These are phyloP conservation scores for Fraxinus excelsior DNA, from an alignment of 257 asterid species.

Conservation along the genomic window DNA sequence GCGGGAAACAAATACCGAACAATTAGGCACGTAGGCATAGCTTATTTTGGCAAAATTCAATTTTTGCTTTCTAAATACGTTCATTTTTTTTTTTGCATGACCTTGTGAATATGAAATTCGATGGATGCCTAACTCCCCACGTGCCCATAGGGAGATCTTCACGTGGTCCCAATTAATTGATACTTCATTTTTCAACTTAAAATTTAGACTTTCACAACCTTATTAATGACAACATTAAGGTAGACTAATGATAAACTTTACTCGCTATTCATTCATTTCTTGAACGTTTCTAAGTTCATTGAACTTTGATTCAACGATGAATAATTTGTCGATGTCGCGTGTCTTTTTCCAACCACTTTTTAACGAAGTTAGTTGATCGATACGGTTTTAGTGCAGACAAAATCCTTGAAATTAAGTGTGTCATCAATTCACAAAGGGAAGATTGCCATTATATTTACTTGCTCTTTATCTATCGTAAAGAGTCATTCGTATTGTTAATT, in stretches of 20 bases:
- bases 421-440: background rate
- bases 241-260: no score
- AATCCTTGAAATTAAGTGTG: background rate
- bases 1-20: slow-evolving; percentile 60
- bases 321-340: background rate
- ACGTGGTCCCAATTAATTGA: slow-evolving; percentile 25
- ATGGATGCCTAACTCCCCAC: slow-evolving; percentile 46
- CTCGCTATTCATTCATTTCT: no score
- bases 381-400: background rate
- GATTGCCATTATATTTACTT: no score
- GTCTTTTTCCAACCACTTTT: no score
- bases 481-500: background rate
- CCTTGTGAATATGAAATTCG: slow-evolving; percentile 33
- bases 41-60: background rate
- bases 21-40: slow-evolving; percentile 35
- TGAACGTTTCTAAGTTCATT: background rate
- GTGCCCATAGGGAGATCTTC: slow-evolving; percentile 26
- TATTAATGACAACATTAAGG: background rate
- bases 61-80: background rate
- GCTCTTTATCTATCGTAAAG: background rate
- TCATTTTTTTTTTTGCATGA: slow-evolving; percentile 5
- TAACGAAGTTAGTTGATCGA: no score
- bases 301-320: background rate
- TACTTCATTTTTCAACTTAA: background rate
- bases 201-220: background rate